Evolutionary conservation across 2,329 filamentous ascomycete species (phyloP).

Genomic region (Trichoderma sp.): DNA sequence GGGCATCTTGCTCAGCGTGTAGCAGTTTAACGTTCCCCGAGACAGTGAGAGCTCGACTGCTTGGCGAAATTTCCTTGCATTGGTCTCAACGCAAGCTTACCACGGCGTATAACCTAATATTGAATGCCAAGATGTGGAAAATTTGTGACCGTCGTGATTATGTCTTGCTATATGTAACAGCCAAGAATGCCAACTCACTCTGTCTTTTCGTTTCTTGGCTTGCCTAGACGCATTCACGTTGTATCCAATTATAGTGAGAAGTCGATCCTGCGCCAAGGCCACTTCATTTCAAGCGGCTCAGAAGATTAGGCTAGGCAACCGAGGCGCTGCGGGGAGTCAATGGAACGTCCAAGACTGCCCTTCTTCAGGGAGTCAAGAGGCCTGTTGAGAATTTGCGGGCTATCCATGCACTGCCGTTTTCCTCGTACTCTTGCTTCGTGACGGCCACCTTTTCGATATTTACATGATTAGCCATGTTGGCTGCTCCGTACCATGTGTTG

Average conservation of each 20-base stretch:
- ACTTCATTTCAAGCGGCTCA: not conserved
- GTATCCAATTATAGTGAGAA: not conserved
- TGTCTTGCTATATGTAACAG: not conserved
- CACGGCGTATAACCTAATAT: not conserved
- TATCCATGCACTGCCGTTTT: constrained; percentile 76
- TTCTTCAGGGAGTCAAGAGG: constrained; percentile 16
- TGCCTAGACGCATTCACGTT: not conserved
- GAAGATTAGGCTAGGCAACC: not conserved
- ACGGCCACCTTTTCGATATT: constrained; percentile 70
- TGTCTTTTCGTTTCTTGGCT: not conserved
- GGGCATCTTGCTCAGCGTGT: not conserved
- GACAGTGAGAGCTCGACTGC: not conserved
- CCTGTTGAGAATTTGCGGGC: constrained; percentile 64
- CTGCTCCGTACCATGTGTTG: constrained; percentile 85
- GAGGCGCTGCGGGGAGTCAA: not conserved
- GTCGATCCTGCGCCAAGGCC: not conserved
- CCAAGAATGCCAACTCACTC: not conserved
- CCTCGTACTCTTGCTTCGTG: constrained; percentile 88
- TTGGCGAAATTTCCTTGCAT: not conserved
- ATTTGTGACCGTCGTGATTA: not conserved
- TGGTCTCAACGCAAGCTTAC: not conserved
- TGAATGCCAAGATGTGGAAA: not conserved
- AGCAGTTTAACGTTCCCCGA: not conserved
- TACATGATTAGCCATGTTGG: constrained; percentile 69
- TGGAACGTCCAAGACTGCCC: not conserved